Evolutionary conservation across 176 grass and related monocot genomes (phyloP).

Genomic region (Aegilops bicornis): DNA sequence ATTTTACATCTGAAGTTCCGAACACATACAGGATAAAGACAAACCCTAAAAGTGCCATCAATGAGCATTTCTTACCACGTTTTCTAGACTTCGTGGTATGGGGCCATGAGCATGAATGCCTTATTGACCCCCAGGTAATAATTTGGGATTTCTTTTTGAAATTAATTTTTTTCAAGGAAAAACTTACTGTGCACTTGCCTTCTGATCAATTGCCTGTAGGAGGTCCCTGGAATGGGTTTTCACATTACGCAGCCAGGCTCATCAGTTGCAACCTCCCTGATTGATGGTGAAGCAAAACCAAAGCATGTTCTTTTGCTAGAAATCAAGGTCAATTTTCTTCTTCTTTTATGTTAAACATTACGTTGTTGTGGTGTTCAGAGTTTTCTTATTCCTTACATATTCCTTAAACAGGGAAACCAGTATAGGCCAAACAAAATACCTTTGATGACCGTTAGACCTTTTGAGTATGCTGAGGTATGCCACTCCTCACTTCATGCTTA

Average conservation of each 20-base stretch:
- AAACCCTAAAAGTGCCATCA: slow-evolving; percentile 91
- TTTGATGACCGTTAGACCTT: slow-evolving; percentile 83
- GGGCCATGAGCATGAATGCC: slow-evolving; percentile 97
- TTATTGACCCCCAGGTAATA: slow-evolving; percentile 86
- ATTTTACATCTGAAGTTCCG: background rate
- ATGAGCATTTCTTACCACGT: slow-evolving; percentile 91
- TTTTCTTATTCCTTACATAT: slow-evolving; percentile 45
- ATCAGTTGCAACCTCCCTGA: slow-evolving; percentile 87
- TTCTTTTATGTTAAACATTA: slow-evolving; percentile 22
- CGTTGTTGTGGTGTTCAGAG: background rate
- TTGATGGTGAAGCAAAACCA: slow-evolving; percentile 94
- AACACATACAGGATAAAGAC: slow-evolving; percentile 75
- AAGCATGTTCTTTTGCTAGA: slow-evolving; percentile 94
- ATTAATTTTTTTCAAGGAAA: background rate
- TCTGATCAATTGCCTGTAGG: slow-evolving; percentile 41
- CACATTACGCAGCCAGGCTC: slow-evolving; percentile 97
- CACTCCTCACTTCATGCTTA: slow-evolving; percentile 20
- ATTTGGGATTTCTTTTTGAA: slow-evolving; percentile 1
- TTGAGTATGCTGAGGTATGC: slow-evolving; percentile 93
- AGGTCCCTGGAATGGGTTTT: slow-evolving; percentile 94
- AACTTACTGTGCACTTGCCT: slow-evolving; percentile 2
- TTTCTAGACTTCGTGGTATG: slow-evolving; percentile 94
- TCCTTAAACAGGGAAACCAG: slow-evolving; percentile 68
- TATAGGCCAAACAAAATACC: slow-evolving; percentile 95
- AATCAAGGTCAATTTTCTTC: slow-evolving; percentile 64